phyloP scores from a whole-genome alignment of 2,329 filamentous ascomycete genomes.

The Ambrosiella beaveri region DNA sequence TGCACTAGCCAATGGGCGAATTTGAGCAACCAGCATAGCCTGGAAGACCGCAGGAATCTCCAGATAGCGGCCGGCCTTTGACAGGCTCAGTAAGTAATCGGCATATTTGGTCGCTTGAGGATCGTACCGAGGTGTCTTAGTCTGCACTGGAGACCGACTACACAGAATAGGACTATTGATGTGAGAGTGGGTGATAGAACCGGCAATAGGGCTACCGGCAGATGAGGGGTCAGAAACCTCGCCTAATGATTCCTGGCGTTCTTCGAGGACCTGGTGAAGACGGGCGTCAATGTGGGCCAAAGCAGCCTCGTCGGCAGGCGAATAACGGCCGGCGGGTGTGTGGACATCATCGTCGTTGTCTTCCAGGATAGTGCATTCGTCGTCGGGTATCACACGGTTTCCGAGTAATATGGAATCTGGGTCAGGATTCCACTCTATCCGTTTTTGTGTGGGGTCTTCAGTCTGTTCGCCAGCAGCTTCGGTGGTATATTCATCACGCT shows the following conservation, averaged over 20 bases:
- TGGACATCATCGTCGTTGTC: conserved; percentile 16
- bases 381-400: conserved; percentile 19
- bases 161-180: conserved; percentile 26
- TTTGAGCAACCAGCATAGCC: conserved; percentile 65
- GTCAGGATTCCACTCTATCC: conserved; percentile 71
- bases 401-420: conserved; percentile 36
- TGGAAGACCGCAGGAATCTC: conserved; percentile 88
- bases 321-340: conserved; percentile 17
- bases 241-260: conserved; percentile 28
- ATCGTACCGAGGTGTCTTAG: conserved; percentile 42
- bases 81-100: conserved; percentile 59
- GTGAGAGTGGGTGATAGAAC: conserved; percentile 25
- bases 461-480: conserved; percentile 35
- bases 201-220: conserved; percentile 14
- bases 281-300: conserved; percentile 74
- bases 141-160: conserved; percentile 29
- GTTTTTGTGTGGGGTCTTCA: conserved; percentile 76
- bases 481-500: conserved; percentile 42
- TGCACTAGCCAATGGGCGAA: conserved; percentile 65
- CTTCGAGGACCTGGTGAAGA: conserved; percentile 60
- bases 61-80: conserved; percentile 53
- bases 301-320: conserved; percentile 34
- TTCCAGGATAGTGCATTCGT: conserved; percentile 11
- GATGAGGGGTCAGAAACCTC: conserved; percentile 25
- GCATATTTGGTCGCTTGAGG: conserved; percentile 55